Evolutionary conservation across 129 eudicot species (phyloP).

Genomic region (Apium graveolens): DNA sequence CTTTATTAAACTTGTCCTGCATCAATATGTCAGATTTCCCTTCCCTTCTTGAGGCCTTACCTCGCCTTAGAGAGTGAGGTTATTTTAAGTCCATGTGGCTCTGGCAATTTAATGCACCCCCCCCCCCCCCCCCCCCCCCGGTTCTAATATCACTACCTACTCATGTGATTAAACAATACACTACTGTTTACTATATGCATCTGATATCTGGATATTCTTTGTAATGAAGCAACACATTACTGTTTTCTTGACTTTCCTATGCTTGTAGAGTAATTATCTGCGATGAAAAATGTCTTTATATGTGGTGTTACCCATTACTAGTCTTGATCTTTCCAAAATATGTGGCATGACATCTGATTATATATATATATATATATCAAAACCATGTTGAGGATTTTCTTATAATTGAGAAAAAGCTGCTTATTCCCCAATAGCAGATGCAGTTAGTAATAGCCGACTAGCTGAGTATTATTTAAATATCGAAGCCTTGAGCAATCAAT

Average conservation of each 20-base stretch:
- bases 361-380: too few species aligned
- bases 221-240: neutral
- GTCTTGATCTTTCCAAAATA: neutral
- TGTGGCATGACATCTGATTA: neutral
- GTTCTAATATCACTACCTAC: neutral
- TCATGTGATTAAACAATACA: neutral
- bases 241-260: neutral
- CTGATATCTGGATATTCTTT: neutral
- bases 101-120: neutral
- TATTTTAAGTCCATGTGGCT: neutral
- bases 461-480: neutral
- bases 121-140: neutral
- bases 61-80: neutral
- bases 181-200: neutral
- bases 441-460: neutral
- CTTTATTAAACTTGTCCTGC: too few species aligned
- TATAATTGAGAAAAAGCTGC: neutral
- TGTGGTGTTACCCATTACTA: neutral
- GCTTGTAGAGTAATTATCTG: neutral
- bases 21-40: neutral
- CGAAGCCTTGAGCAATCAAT: neutral
- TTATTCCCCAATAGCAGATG: neutral
- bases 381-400: neutral
- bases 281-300: neutral
- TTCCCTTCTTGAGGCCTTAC: neutral